Evolutionary conservation across 305 asterid species (phyloP).

Genomic region (Solanum hybrid): DNA sequence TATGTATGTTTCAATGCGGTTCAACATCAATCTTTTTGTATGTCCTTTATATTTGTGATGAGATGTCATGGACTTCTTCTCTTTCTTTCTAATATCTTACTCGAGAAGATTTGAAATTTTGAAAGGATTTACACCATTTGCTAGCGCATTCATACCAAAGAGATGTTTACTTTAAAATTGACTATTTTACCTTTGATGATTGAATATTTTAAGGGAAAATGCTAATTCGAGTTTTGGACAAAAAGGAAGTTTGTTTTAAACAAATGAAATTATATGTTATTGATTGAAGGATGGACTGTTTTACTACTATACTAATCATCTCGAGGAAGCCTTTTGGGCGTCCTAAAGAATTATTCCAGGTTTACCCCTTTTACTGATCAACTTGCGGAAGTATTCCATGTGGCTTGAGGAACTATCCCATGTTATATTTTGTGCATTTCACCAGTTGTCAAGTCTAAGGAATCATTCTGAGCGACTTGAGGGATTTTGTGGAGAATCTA

Average conservation of each 20-base stretch:
- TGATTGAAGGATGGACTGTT: background rate
- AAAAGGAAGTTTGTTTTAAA: background rate
- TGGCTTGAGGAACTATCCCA: background rate
- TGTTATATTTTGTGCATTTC: background rate
- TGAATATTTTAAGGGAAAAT: background rate
- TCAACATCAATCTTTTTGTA: background rate
- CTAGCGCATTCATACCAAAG: background rate
- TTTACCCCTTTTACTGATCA: background rate
- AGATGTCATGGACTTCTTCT: background rate
- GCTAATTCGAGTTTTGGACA: background rate
- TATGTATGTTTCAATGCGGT: background rate
- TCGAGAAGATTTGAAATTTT: background rate
- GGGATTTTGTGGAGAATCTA: background rate
- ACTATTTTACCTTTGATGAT: background rate
- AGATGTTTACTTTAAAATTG: background rate
- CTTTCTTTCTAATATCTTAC: background rate
- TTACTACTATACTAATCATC: background rate
- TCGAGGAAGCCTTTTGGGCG: background rate
- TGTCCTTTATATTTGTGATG: background rate
- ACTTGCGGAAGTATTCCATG: background rate
- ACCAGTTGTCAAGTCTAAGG: background rate
- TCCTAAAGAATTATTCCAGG: background rate
- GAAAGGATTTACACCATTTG: background rate
- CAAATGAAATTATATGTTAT: no score
- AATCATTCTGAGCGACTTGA: background rate